Evolutionary conservation across 768 basidiomycete genomes (phyloP), one percentile per base, ranked within the genome.

Genomic region (Lentinula boryana): DNA sequence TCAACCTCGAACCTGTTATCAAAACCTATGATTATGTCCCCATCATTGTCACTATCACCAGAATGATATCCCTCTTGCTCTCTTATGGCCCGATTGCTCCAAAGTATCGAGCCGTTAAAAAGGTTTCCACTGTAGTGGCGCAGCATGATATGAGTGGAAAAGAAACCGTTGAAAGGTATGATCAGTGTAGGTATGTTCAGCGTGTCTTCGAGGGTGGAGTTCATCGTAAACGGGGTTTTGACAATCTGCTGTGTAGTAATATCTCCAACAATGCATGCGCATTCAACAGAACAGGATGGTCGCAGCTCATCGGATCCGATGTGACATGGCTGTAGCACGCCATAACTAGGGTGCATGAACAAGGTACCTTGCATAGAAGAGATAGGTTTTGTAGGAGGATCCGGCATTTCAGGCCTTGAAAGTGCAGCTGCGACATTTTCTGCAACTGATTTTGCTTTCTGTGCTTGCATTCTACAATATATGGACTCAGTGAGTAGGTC

Each of bases 31-130:
- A 78, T 27, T n/a, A 78, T 57, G 41, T 74, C 75, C 0, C 71
- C 75, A 3, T 63, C 66, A n/a, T n/a, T 5, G 16, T 64, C 58
- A 5, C 31, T 8, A 31, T 21, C 21, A 13, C 27, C 21, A n/a
- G 60, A 58, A 38, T 33, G 23, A 62, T 63, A 66, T 18, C 73
- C 74, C 57, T 74, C 73, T 5, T 59, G 51, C 40, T 58, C 54
- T 5, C 73, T 65, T 8, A 69, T 68, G 31, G 69, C 73, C 2
- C 61, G 67, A 46, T 78, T 78, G 2, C 73, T 68, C 75, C 75
- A 80, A 1, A 74, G 62, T 1, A 74, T 63, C 3, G 69, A 72
- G 8, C 70, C 72, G 53, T 80, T 78, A 69, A 79, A 79, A 31
- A 71, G 31, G 62, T 76, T 73, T 0, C 68, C 74, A 18, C 64